A percentile compares a stretch with the other conserved stretches of the same genome.
These are phyloP conservation scores for Penicillium paneum DNA, from an alignment of 2,329 filamentous ascomycete genomes.

Conservation along the genomic window DNA sequence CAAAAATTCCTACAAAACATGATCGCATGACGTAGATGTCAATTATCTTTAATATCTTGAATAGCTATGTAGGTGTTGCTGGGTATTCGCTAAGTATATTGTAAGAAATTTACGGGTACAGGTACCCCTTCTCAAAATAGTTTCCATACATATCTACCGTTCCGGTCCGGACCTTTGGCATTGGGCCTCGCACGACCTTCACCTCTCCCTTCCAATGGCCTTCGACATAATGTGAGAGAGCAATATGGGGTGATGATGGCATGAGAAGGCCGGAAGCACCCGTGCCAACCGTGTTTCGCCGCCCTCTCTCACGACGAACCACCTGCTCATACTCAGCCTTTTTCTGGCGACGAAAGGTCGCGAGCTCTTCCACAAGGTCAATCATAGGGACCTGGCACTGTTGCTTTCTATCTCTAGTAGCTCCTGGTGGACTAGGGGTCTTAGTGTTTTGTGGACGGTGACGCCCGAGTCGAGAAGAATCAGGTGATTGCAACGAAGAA, in stretches of 20 bases:
- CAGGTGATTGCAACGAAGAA: constrained; percentile 16
- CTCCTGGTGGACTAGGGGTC: constrained; percentile 1
- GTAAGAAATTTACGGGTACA: constrained; percentile 49
- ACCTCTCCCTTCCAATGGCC: constrained; percentile 61
- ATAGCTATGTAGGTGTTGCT: neutral
- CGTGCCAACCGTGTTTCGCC: constrained; percentile 27
- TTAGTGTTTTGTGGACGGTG: constrained; percentile 8
- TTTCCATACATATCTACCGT: constrained; percentile 54
- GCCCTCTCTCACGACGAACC: constrained; percentile 25
- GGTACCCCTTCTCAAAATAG: constrained; percentile 52
- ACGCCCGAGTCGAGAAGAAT: constrained; percentile 11
- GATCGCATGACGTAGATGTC: constrained; percentile 1
- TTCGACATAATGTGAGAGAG: constrained; percentile 46
- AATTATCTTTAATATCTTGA: neutral
- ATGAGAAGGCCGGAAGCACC: constrained; percentile 15
- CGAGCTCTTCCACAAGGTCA: constrained; percentile 55
- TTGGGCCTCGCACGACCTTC: constrained; percentile 52
- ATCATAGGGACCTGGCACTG: constrained; percentile 25
- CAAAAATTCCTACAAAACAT: constrained; percentile 22
- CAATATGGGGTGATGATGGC: constrained; percentile 19
- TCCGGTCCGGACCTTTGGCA: constrained; percentile 40
- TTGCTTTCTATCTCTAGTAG: constrained; percentile 4
- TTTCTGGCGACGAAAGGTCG: constrained; percentile 52
- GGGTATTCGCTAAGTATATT: constrained; percentile 1
- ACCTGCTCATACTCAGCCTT: constrained; percentile 49